A percentile compares a stretch with the other conserved stretches of the same genome.
phyloP scores from a whole-genome alignment of 169 alveolate species.

The Plasmodium coatneyi region DNA sequence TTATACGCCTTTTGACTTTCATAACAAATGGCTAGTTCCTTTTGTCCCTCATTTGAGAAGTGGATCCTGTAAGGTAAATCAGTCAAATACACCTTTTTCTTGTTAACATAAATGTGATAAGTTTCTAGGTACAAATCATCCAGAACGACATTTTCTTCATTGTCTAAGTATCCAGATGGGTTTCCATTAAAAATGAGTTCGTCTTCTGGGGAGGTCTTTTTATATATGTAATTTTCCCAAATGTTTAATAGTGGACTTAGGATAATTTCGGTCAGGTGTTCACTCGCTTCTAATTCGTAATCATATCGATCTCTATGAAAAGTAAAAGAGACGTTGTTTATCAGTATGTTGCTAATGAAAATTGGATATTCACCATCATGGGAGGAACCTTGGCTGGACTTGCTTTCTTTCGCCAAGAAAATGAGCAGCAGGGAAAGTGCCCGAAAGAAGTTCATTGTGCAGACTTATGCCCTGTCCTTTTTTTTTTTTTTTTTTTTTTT shows the following conservation, averaged over 20 bases:
- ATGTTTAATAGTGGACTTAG: constrained; percentile 34
- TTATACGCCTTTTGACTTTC: constrained; percentile 9
- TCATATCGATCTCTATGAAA: constrained; percentile 14
- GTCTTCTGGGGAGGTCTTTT: constrained; percentile 21
- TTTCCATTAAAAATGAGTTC: constrained; percentile 22
- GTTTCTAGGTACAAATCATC: constrained; percentile 23
- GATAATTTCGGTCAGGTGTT: not conserved
- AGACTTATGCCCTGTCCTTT: not conserved
- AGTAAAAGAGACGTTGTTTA: constrained; percentile 1
- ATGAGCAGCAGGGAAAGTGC: not conserved
- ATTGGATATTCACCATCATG: not conserved
- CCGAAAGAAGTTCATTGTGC: not conserved
- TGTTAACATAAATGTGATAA: constrained; percentile 28
- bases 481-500: not conserved
- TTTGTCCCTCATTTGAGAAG: not conserved
- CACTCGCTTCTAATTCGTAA: constrained; percentile 18
- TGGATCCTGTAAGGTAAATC: constrained; percentile 30
- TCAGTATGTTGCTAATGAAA: constrained; percentile 34
- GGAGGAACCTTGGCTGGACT: not conserved
- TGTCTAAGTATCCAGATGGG: constrained; percentile 5
- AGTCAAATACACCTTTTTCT: constrained; percentile 12
- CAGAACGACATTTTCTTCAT: not conserved
- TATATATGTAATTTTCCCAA: constrained; percentile 39
- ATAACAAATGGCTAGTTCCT: constrained; percentile 6
- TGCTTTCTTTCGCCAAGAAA: not conserved